Evolutionary conservation across 179 eudicot genomes (phyloP).

Genomic region (Spergularia azorica): DNA sequence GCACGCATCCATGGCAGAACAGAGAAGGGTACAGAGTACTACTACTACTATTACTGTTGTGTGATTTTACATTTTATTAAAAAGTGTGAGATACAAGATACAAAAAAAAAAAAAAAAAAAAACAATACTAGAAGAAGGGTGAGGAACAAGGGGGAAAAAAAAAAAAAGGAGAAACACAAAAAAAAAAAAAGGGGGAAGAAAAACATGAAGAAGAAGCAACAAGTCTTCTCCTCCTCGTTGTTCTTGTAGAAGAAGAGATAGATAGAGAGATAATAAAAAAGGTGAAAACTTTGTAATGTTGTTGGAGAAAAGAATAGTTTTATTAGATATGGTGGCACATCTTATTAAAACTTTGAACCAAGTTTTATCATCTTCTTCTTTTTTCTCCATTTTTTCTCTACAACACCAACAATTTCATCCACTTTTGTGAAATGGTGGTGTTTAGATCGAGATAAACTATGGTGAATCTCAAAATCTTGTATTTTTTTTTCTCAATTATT

Average conservation of each 20-base stretch:
- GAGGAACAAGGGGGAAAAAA: background rate
- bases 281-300: slow-evolving; percentile 20
- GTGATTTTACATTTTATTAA: too few relatives aligned
- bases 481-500: background rate
- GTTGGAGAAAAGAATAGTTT: slow-evolving; percentile 26
- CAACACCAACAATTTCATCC: background rate
- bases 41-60: background rate
- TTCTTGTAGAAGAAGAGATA: slow-evolving; percentile 13
- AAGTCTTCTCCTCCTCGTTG: slow-evolving; percentile 10
- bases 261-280: background rate
- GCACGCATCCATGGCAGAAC: slow-evolving; percentile 44
- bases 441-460: slow-evolving; percentile 29
- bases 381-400: background rate
- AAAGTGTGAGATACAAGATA: background rate
- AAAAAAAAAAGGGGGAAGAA: background rate
- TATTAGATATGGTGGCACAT: background rate
- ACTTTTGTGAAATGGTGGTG: slow-evolving; percentile 22
- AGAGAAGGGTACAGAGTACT: slow-evolving; percentile 23
- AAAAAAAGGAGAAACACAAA: background rate
- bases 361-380: background rate
- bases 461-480: slow-evolving; percentile 11
- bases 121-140: background rate
- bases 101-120: too few relatives aligned
- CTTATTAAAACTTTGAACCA: background rate
- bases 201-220: slow-evolving; percentile 21